Evolutionary conservation across 768 basidiomycete genomes (phyloP).

Genomic region (Kockovaella imperatae): DNA sequence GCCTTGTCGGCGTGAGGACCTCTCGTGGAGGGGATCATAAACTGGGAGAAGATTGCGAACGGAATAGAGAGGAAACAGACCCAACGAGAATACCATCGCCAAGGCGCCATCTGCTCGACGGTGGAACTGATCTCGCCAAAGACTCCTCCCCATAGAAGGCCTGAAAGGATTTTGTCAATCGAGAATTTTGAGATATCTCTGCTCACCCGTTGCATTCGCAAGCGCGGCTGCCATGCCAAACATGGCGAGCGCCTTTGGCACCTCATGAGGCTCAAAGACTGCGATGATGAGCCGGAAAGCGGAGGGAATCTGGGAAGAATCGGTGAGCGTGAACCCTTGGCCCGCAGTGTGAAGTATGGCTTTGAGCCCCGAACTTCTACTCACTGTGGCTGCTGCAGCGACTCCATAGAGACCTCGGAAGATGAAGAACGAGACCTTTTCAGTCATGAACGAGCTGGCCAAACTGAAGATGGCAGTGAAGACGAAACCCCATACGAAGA

Average conservation of each 20-base stretch:
- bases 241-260: slow-evolving; percentile 17
- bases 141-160: background rate
- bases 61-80: background rate
- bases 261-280: slow-evolving; percentile 23
- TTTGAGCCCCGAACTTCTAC: background rate
- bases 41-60: background rate
- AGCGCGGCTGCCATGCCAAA: slow-evolving; percentile 24
- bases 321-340: background rate
- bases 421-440: slow-evolving; percentile 21
- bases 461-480: slow-evolving; percentile 19
- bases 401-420: slow-evolving; percentile 25
- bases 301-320: slow-evolving; percentile 17
- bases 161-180: background rate
- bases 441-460: slow-evolving; percentile 21
- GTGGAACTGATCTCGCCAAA: background rate
- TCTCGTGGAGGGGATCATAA: background rate
- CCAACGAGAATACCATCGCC: background rate
- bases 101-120: background rate
- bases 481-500: slow-evolving; percentile 35
- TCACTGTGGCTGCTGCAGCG: slow-evolving; percentile 14
- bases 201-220: slow-evolving; percentile 15
- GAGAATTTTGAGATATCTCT: no score
- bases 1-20: background rate
- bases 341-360: background rate
- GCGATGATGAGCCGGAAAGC: slow-evolving; percentile 28